phyloP scores from a whole-genome alignment of 306 rosid genomes.

The Medicago ruthenica region DNA sequence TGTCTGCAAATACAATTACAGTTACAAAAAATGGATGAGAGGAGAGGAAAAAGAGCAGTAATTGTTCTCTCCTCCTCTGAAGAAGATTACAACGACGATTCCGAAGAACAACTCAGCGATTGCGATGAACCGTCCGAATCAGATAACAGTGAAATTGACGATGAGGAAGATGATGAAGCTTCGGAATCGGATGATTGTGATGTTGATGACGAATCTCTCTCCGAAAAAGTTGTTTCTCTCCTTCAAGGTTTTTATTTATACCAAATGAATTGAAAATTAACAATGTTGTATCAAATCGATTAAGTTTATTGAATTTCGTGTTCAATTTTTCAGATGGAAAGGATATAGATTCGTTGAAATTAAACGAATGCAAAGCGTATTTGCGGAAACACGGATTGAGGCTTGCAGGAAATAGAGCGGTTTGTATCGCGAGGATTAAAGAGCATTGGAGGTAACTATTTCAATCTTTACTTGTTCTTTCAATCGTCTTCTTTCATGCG shows the following conservation, averaged over 20 bases:
- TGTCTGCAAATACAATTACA: background rate
- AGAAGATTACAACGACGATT: conserved; percentile 21
- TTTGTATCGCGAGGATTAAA: conserved; percentile 64
- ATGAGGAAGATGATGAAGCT: background rate
- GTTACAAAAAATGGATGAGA: conserved; percentile 43
- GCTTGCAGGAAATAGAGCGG: conserved; percentile 63
- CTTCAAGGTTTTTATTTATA: conserved; percentile 54
- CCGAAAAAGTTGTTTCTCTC: conserved; percentile 51
- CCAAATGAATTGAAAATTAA: conserved; percentile 24
- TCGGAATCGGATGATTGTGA: conserved; percentile 29
- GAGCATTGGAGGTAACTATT: conserved; percentile 72
- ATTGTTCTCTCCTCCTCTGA: conserved; percentile 44
- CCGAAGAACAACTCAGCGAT: background rate
- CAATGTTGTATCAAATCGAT: background rate
- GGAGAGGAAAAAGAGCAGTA: conserved; percentile 41
- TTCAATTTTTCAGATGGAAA: conserved; percentile 50
- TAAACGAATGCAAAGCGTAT: conserved; percentile 72
- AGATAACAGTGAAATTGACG: background rate
- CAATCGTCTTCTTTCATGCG: background rate
- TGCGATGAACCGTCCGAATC: conserved; percentile 15
- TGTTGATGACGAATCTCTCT: conserved; percentile 46
- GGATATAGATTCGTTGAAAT: conserved; percentile 55
- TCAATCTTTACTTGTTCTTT: background rate
- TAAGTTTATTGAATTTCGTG: conserved; percentile 4
- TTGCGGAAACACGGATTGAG: conserved; percentile 66